phyloP scores from a whole-genome alignment of 257 asterid genomes.

The Primulina tabacum region DNA sequence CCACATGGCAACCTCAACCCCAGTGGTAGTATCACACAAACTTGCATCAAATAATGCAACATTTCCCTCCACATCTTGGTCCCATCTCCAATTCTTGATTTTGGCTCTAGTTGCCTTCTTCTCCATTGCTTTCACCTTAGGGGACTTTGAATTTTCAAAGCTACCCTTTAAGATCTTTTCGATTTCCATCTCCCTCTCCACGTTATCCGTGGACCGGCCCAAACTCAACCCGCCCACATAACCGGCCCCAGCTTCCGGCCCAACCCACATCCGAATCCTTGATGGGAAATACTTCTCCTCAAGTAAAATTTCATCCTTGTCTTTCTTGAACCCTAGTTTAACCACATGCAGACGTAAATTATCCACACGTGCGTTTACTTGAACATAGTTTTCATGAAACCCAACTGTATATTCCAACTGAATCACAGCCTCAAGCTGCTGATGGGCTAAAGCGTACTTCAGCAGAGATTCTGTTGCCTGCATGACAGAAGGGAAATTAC shows the following conservation, averaged over 20 bases:
- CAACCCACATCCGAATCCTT: slow-evolving; percentile 71
- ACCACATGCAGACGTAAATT: slow-evolving; percentile 69
- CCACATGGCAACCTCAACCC: slow-evolving; percentile 68
- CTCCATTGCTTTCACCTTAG: slow-evolving; percentile 52
- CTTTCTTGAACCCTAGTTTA: slow-evolving; percentile 57
- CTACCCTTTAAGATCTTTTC: slow-evolving; percentile 60
- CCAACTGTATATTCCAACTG: slow-evolving; percentile 70
- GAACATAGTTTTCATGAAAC: slow-evolving; percentile 54
- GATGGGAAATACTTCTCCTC: slow-evolving; percentile 79
- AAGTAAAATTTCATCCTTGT: slow-evolving; percentile 28
- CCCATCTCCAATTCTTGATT: slow-evolving; percentile 86
- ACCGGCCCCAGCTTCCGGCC: slow-evolving; percentile 78
- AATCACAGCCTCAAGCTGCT: slow-evolving; percentile 82
- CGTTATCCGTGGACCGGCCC: slow-evolving; percentile 67
- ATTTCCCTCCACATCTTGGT: slow-evolving; percentile 82
- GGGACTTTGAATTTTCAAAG: slow-evolving; percentile 40
- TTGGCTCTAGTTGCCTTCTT: slow-evolving; percentile 52
- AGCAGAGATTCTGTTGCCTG: slow-evolving; percentile 58
- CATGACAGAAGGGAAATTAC: slow-evolving; percentile 23
- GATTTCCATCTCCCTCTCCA: slow-evolving; percentile 58
- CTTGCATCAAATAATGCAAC: slow-evolving; percentile 56
- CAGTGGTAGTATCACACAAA: slow-evolving; percentile 59
- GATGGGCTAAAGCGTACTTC: slow-evolving; percentile 76
- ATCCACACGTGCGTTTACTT: slow-evolving; percentile 65
- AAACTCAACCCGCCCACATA: slow-evolving; percentile 73